phyloP scores from a whole-genome alignment of 208 protist species.

The Trypanosoma melophagium region DNA sequence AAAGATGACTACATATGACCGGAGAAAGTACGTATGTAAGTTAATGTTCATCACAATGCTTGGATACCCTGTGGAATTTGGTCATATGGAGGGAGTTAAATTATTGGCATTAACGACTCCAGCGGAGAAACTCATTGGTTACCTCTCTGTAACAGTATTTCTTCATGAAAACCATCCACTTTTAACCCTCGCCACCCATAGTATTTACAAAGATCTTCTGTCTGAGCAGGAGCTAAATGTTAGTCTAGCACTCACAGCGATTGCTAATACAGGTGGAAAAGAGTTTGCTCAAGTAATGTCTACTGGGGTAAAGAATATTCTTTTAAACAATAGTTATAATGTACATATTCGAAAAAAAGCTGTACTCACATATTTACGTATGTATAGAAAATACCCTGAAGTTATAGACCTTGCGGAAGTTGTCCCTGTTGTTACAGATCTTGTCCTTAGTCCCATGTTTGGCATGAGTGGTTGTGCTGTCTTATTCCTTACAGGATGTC shows the following conservation, averaged over 20 bases:
- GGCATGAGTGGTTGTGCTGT: constrained; percentile 93
- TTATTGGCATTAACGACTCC: constrained; percentile 95
- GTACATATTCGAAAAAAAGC: constrained; percentile 98
- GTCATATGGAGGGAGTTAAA: constrained; percentile 98
- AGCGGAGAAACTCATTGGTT: constrained; percentile 98
- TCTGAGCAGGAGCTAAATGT: constrained; percentile 89
- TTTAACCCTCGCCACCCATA: constrained; percentile 97
- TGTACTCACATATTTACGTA: constrained; percentile 94
- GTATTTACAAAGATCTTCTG: constrained; percentile 95
- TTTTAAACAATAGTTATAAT: constrained; percentile 76
- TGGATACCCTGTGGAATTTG: constrained; percentile 99
- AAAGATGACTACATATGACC: constrained; percentile 93
- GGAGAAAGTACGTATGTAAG: constrained; percentile 99
- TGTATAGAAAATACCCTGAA: constrained; percentile 95
- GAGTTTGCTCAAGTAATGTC: constrained; percentile 98
- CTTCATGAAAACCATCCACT: constrained; percentile 97
- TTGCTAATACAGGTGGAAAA: constrained; percentile 97
- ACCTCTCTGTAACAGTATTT: constrained; percentile 95
- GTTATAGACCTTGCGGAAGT: constrained; percentile 67
- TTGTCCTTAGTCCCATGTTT: constrained; percentile 85
- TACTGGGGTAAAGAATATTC: constrained; percentile 91
- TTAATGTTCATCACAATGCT: constrained; percentile 99
- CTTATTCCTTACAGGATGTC: constrained; percentile 90
- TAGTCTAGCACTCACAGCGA: constrained; percentile 95
- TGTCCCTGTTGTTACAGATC: constrained; percentile 75